Evolutionary conservation across 257 asterid genomes (phyloP).

Genomic region (Lycium barbarum): DNA sequence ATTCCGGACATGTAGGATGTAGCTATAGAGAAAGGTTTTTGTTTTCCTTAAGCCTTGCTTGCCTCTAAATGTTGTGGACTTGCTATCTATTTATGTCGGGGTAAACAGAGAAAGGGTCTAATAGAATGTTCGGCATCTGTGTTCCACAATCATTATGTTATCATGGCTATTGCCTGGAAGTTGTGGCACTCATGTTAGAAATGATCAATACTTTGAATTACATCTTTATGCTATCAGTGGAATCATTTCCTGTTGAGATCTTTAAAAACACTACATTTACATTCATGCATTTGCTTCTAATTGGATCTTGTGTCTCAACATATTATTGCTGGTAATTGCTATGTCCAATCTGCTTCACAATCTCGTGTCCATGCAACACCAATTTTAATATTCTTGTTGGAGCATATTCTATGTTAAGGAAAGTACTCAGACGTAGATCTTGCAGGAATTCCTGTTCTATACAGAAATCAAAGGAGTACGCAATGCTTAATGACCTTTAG

Average conservation of each 20-base stretch:
- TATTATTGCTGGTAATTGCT: slow-evolving; percentile 21
- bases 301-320: slow-evolving; percentile 28
- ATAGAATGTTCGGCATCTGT: slow-evolving; percentile 17
- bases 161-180: background rate
- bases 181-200: background rate
- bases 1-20: background rate
- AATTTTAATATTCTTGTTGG: background rate
- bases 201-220: background rate
- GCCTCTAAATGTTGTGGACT: background rate
- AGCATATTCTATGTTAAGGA: slow-evolving; percentile 1
- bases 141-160: background rate
- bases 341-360: background rate
- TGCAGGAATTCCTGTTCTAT: slow-evolving; percentile 58
- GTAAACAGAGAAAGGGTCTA: background rate
- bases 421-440: slow-evolving; percentile 28
- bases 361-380: slow-evolving; percentile 1
- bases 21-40: background rate
- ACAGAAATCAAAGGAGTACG: slow-evolving; percentile 41
- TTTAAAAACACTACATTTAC: background rate
- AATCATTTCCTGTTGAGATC: background rate
- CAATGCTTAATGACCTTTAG: slow-evolving; percentile 40
- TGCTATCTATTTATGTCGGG: background rate
- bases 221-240: no score
- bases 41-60: slow-evolving; percentile 11
- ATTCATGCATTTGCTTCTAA: slow-evolving; percentile 6